A percentile compares a stretch with the other conserved stretches of the same genome.
Evolutionary conservation across 139 green algal genomes (phyloP).

Genomic region (Closterium sp.): DNA sequence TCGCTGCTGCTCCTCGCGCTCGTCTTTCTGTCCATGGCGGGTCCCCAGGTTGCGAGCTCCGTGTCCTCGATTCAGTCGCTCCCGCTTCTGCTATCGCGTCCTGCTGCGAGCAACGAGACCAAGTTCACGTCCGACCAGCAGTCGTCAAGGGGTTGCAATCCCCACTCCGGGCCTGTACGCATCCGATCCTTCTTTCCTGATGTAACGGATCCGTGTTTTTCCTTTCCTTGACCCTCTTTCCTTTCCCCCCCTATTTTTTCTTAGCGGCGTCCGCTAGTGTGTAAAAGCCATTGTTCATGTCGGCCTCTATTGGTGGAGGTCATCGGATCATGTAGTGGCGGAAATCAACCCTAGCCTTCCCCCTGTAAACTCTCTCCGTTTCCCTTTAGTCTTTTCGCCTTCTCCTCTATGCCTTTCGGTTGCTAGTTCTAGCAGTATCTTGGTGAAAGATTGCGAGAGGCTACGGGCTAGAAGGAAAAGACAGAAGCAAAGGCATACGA

Average conservation of each 20-base stretch:
- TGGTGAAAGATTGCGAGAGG: too few species aligned
- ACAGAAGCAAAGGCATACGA: too few species aligned
- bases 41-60: not conserved
- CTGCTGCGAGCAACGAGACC: not conserved
- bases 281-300: too few species aligned
- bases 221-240: not conserved
- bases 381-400: too few species aligned
- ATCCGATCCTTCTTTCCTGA: not conserved
- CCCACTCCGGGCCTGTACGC: not conserved
- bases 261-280: not conserved
- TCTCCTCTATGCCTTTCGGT: too few species aligned
- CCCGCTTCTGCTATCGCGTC: not conserved
- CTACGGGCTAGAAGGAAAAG: too few species aligned
- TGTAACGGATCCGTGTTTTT: not conserved
- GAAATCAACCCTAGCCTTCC: not conserved
- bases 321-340: not conserved
- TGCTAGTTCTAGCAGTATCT: too few species aligned
- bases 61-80: not conserved
- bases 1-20: not conserved
- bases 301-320: too few species aligned
- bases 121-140: not conserved
- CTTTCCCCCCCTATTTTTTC: not conserved
- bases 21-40: not conserved
- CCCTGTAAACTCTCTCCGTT: too few species aligned
- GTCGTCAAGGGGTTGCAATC: not conserved